Base-by-base conservation (phyloP, 495 filamentous ascomycete genomes). In the Neurospora africana region DNA sequence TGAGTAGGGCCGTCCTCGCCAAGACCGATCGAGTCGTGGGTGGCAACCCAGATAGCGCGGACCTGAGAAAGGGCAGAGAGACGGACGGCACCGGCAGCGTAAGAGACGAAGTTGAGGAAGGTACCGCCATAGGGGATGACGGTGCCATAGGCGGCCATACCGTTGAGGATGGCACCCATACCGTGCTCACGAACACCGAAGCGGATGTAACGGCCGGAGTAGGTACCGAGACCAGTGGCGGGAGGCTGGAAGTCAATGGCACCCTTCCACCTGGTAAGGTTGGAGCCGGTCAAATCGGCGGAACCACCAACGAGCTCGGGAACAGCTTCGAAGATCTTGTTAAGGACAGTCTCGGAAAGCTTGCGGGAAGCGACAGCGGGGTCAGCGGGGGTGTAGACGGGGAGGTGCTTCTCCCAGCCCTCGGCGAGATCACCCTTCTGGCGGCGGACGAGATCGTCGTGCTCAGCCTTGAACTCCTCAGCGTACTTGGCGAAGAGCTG, bases 81-180 rank as follows among this genome's bases (percentile, higher is more conserved):
- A 82, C 95, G 94, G 78, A 98, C 91, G 79, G 96, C 90, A 82
- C 95, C 95, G 75, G 95, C 93, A 74, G 93, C 95, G 81, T 99
- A 99, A 30, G 95, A 99, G 74, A 99, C 94, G 86, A 99, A 99
- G 91, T 99, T 99, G 74, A 99, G 86, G 91, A 99, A 99, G 78
- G 95, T 98, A 82, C 95, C 95, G 70, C 88, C 91, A 75, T 93
- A 96, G 69, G 95, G 95, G 79, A 99, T 91, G 79, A 97, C 85
- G 78, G 93, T 97, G 75, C 95, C 95, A 82, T 99, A 99, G 73
- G 94, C 95, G 71, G 92, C 88, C 71, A 99, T 88, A 84, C 95
- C 95, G 87, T 99, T 99, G 91, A 99, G 93, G 84, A 97, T 92
- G 78, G 92, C 94, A 80, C 91, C 95, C 95, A 99, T 98, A 81